A percentile compares a stretch with the other conserved stretches of the same genome.
These are phyloP conservation scores for Mercurialis annua DNA, from an alignment of 345 rosid genomes.

Conservation along the genomic window DNA sequence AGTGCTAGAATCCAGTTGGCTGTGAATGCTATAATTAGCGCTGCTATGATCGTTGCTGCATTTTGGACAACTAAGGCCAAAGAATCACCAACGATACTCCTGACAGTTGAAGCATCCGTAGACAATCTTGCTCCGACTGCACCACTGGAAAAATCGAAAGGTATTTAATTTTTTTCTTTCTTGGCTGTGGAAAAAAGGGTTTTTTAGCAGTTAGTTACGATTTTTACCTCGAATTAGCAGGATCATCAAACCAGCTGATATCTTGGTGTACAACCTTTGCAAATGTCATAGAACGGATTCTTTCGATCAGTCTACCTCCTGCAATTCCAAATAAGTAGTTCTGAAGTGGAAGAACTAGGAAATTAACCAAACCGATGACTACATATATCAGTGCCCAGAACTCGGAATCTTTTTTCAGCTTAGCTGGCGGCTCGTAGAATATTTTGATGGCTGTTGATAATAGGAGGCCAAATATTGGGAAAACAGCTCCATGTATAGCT, in stretches of 20 bases:
- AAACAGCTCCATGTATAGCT: constrained; percentile 50
- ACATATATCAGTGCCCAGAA: constrained; percentile 54
- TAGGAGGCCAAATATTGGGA: constrained; percentile 73
- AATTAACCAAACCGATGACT: constrained; percentile 32
- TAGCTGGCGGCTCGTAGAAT: constrained; percentile 49
- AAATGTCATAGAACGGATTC: constrained; percentile 66
- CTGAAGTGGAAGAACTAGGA: constrained; percentile 51
- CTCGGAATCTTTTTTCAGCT: constrained; percentile 51
- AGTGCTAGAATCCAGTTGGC: constrained; percentile 61
- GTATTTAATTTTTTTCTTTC: not conserved
- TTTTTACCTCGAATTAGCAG: constrained; percentile 71
- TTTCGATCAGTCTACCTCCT: constrained; percentile 68
- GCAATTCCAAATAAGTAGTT: constrained; percentile 72
- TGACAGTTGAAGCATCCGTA: constrained; percentile 53
- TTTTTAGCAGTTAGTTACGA: too few relatives aligned
- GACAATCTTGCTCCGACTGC: constrained; percentile 66
- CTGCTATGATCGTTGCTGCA: constrained; percentile 40
- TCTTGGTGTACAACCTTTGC: constrained; percentile 78
- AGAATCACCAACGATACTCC: constrained; percentile 53
- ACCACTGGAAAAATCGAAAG: constrained; percentile 38
- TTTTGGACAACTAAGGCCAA: constrained; percentile 54
- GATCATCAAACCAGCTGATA: constrained; percentile 84
- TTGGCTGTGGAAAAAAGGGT: not conserved
- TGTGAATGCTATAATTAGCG: constrained; percentile 45
- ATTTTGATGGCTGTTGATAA: constrained; percentile 60